Percentiles rank a stretch among this genome's conserved stretches.
Conservation (phyloP, 441 rosid genomes). For the Euphorbia neoarborescens region DNA sequence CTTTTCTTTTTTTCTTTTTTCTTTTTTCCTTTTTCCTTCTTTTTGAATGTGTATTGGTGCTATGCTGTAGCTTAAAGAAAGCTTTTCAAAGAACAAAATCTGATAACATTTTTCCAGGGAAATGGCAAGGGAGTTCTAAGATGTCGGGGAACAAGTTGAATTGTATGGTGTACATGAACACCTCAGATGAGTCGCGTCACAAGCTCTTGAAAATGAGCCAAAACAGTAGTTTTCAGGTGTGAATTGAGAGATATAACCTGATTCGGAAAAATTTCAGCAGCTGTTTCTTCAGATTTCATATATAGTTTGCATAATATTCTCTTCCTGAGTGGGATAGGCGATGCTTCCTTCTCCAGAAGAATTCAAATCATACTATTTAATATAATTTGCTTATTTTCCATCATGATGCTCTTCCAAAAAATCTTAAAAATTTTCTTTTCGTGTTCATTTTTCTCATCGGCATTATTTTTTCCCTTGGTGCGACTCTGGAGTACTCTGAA, state of each 20-base stretch:
- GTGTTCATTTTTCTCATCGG: background rate
- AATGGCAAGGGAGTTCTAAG: conserved; percentile 29
- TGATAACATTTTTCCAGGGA: conserved; percentile 28
- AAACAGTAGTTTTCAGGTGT: conserved; percentile 36
- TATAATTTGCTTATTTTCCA: background rate
- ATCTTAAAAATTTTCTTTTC: background rate
- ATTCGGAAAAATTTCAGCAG: conserved; percentile 7
- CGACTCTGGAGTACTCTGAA: background rate
- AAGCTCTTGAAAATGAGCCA: conserved; percentile 23
- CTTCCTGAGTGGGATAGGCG: conserved; percentile 1
- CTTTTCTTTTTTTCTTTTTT: background rate
- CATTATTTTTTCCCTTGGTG: background rate
- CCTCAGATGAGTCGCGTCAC: conserved; percentile 20
- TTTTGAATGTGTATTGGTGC: background rate
- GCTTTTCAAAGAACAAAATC: background rate
- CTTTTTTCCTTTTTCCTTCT: background rate
- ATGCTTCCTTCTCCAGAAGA: background rate
- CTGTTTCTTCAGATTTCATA: background rate
- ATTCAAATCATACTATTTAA: background rate
- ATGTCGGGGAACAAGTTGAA: conserved; percentile 24
- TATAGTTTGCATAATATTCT: conserved; percentile 1
- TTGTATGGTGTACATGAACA: conserved; percentile 4
- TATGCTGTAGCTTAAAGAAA: background rate
- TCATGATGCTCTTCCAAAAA: background rate
- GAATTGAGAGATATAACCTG: conserved; percentile 14